Conservation (phyloP, 78 protist species). For the Planoprotostelium fungivorum region DNA sequence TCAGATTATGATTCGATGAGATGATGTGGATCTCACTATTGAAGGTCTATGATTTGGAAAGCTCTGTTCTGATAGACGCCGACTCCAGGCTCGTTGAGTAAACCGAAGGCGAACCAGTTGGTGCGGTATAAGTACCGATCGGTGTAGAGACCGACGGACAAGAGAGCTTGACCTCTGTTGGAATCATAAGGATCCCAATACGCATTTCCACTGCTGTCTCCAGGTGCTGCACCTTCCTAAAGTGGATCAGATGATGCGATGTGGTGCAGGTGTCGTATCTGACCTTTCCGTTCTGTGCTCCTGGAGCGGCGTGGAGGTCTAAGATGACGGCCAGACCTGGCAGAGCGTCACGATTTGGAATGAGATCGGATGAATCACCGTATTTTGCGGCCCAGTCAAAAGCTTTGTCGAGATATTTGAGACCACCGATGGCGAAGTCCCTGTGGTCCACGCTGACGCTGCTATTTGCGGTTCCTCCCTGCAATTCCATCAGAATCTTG, state of each 20-base stretch:
- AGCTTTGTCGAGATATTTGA: background rate
- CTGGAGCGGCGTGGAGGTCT: background rate
- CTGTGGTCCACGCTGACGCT: background rate
- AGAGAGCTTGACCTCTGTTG: background rate
- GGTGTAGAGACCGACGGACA: background rate
- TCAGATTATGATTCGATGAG: background rate
- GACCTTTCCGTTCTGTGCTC: background rate
- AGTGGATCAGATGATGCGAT: no score
- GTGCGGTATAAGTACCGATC: background rate
- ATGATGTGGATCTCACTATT: background rate
- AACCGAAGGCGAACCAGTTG: background rate
- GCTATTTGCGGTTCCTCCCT: background rate
- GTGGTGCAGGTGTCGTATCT: no score
- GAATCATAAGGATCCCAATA: background rate
- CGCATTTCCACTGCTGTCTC: background rate
- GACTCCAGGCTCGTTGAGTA: background rate
- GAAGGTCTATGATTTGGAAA: background rate
- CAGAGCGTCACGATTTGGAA: background rate
- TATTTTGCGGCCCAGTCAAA: background rate
- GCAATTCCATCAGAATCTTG: background rate
- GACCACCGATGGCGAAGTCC: background rate
- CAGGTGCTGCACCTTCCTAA: background rate
- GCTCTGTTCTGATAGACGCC: background rate
- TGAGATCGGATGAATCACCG: background rate
- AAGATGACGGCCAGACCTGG: background rate